phyloP scores from a whole-genome alignment of 352 stramenopile species.

The Pythium volutum region DNA sequence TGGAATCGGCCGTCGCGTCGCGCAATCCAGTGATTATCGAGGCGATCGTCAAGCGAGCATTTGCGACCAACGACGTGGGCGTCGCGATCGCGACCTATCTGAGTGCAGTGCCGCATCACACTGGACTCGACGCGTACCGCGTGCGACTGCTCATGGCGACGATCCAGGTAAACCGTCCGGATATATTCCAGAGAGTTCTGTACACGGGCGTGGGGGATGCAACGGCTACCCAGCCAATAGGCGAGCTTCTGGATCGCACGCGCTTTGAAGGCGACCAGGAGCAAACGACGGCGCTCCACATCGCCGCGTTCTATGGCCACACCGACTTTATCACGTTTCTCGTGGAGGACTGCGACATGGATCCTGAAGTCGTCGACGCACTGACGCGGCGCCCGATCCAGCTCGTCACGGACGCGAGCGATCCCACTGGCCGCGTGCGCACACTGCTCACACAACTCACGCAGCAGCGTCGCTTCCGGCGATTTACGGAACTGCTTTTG shows the following conservation, averaged over 20 bases:
- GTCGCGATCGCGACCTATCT: neutral
- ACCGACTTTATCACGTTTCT: constrained; percentile 13
- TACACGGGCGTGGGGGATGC: neutral
- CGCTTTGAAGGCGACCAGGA: neutral
- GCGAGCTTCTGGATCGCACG: neutral
- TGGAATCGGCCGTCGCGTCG: neutral
- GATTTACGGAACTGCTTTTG: neutral
- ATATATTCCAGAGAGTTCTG: neutral
- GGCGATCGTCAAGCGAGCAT: neutral
- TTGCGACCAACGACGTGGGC: constrained; percentile 1
- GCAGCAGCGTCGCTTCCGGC: neutral
- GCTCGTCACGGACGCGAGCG: constrained; percentile 1
- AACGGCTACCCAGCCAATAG: neutral
- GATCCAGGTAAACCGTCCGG: neutral
- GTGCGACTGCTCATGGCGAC: neutral
- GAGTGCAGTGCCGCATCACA: neutral
- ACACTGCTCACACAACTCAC: constrained; percentile 1
- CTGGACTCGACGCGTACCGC: neutral
- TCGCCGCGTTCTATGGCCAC: constrained; percentile 7
- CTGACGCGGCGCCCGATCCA: neutral
- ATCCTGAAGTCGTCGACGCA: neutral
- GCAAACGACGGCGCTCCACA: constrained; percentile 1
- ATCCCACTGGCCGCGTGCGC: neutral
- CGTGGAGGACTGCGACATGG: constrained; percentile 6
- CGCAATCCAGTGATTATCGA: neutral